Conservation (phyloP, 371 early-diverging fungal species). For the Gilbertella persicaria region DNA sequence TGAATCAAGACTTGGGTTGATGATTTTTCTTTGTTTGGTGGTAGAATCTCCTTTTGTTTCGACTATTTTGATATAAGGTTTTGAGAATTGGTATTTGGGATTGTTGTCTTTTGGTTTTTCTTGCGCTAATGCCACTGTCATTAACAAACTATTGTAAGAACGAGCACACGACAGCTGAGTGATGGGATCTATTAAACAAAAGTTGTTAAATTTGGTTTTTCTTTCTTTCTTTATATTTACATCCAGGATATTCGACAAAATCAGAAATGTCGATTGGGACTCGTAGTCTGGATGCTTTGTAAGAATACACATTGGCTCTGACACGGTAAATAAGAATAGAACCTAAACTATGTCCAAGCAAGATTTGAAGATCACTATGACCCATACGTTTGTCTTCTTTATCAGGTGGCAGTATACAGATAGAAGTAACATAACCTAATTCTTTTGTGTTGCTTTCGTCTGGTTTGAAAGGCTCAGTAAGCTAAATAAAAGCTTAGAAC, state of each 20-base stretch:
- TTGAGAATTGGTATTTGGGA: background rate
- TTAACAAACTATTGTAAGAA: conserved; percentile 13
- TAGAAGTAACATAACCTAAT: conserved; percentile 14
- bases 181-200: conserved; percentile 9
- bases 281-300: conserved; percentile 11
- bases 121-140: conserved; percentile 13
- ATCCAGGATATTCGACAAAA: conserved; percentile 15
- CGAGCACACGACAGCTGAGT: conserved; percentile 12
- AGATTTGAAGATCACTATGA: conserved; percentile 17
- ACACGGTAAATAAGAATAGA: conserved; percentile 11
- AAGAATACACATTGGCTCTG: conserved; percentile 14
- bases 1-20: conserved; percentile 1
- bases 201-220: background rate
- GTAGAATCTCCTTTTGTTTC: conserved; percentile 9
- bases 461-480: background rate
- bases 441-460: background rate
- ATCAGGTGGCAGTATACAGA: conserved; percentile 17
- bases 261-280: conserved; percentile 18
- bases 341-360: conserved; percentile 14
- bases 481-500: background rate
- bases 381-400: conserved; percentile 17
- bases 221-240: background rate
- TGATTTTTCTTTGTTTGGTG: conserved; percentile 6
- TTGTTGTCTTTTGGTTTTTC: conserved; percentile 7
- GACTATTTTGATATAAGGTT: conserved; percentile 7